phyloP scores from a whole-genome alignment of 257 asterid species.

The Gentiana straminea region DNA sequence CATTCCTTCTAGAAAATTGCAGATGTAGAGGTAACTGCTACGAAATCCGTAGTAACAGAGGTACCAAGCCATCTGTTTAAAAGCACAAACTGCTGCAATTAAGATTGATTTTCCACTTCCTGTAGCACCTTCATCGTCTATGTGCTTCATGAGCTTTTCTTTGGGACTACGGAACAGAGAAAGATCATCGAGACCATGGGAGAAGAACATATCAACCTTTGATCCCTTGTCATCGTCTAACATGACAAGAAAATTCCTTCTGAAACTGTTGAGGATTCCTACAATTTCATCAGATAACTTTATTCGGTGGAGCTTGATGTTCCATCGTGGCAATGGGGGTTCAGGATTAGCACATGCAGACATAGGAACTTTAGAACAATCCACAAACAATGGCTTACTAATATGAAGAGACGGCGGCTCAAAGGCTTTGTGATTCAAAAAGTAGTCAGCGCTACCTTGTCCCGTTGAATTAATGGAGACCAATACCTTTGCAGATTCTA shows the following conservation, averaged over 20 bases:
- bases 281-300: constrained; percentile 35
- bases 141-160: constrained; percentile 27
- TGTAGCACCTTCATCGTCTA: constrained; percentile 21
- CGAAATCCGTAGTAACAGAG: constrained; percentile 55
- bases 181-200: constrained; percentile 25
- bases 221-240: constrained; percentile 29
- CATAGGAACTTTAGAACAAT: constrained; percentile 18
- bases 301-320: constrained; percentile 32
- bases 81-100: constrained; percentile 33
- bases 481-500: constrained; percentile 26
- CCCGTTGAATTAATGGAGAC: constrained; percentile 46
- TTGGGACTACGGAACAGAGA: constrained; percentile 27
- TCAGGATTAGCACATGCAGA: constrained; percentile 26
- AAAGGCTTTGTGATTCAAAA: constrained; percentile 35
- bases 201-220: constrained; percentile 13
- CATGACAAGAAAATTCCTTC: constrained; percentile 28
- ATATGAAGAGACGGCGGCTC: constrained; percentile 25
- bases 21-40: constrained; percentile 35
- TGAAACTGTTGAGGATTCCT: constrained; percentile 25
- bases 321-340: constrained; percentile 35
- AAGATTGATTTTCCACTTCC: constrained; percentile 20
- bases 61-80: constrained; percentile 62
- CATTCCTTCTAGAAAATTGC: constrained; percentile 30
- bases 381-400: constrained; percentile 17
- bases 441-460: constrained; percentile 30